These are phyloP conservation scores for Fragosphaeria purpurea DNA, from an alignment of 2,329 filamentous ascomycete genomes.

Conservation along the genomic window DNA sequence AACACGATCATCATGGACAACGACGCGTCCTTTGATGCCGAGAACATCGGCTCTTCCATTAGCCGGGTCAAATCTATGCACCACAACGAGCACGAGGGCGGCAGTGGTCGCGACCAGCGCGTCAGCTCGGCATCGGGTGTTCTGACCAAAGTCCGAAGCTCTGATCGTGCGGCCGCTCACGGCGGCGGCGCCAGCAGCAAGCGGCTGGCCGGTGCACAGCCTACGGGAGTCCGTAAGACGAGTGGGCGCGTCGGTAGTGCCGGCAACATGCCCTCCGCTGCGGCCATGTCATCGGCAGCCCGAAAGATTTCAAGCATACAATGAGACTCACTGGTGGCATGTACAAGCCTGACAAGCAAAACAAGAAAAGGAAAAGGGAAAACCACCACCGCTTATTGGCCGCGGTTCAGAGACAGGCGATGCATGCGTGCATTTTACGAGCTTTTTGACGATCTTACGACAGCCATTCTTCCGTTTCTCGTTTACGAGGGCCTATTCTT, in stretches of 20 bases:
- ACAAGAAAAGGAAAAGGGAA: neutral
- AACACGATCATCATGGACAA: conserved; percentile 52
- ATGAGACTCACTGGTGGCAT: neutral
- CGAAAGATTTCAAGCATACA: conserved; percentile 42
- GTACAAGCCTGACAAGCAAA: neutral
- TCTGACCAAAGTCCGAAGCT: conserved; percentile 53
- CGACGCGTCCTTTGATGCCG: conserved; percentile 58
- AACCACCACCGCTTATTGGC: neutral
- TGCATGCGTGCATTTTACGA: too few species aligned
- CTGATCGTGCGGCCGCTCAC: conserved; percentile 13
- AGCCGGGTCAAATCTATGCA: conserved; percentile 44
- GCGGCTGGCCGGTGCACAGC: conserved; percentile 39
- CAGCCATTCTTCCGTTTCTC: too few species aligned
- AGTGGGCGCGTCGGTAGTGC: conserved; percentile 56
- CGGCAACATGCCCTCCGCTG: conserved; percentile 25
- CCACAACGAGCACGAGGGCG: conserved; percentile 21
- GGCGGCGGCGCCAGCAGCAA: conserved; percentile 33
- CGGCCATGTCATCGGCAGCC: conserved; percentile 31
- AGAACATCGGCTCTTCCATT: conserved; percentile 50
- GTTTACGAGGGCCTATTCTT: too few species aligned
- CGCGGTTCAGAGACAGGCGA: too few species aligned
- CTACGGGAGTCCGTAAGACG: conserved; percentile 51
- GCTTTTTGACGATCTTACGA: too few species aligned
- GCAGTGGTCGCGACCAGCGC: conserved; percentile 23
- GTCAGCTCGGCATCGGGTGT: conserved; percentile 44